Base-by-base conservation (phyloP, 495 filamentous ascomycete species). In the Aspergillus funiculosus region DNA sequence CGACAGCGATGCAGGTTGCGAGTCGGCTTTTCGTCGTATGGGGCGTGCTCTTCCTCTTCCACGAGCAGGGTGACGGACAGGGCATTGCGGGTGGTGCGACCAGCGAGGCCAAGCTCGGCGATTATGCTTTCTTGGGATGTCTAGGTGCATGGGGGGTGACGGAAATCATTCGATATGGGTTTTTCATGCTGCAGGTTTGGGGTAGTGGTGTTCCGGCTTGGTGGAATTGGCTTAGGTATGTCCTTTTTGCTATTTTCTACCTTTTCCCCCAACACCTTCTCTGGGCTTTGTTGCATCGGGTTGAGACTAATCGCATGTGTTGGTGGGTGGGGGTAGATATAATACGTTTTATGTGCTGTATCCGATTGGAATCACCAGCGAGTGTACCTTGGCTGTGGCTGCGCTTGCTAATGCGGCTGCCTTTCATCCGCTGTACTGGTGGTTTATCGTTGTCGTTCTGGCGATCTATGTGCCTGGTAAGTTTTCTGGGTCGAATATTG, bases 291-390 rank as follows among this genome's bases (percentile, higher is more conserved):
- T 7, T 17, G 6, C n/a, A n/a, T n/a, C n/a, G n/a, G n/a, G n/a
- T n/a, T n/a, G n/a, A n/a, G 22, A 11, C 18, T 20, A 14, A n/a
- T n/a, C n/a, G n/a, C 9, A 18, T 46, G 28, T 36, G 35, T 24
- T 26, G 13, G 27, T 39, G 19, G 21, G 9, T 29, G 7, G 40
- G 5, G 26, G 19, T 15, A 75, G 75, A 39, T 98, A 98, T 60
- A 95, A 94, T 65, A 83, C 84, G 5, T 98, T 98, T 69, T 87
- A 84, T 57, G 67, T 96, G 17, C 76, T 98, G 14, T 98, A 98
- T 59, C 92, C 94, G 2, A 56, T 96, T 39, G 92, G 92, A 8
- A 95, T 96, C 49, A 71, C 72, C 9, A 89, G 86, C 63, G 92
- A 98, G 75, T 83, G 81, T 30, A 80, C 75, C 56, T 75, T 95